A percentile compares a stretch with the other conserved stretches of the same genome.
Evolutionary conservation across 768 basidiomycete species (phyloP).

Genomic region (Termitomyces sp.): DNA sequence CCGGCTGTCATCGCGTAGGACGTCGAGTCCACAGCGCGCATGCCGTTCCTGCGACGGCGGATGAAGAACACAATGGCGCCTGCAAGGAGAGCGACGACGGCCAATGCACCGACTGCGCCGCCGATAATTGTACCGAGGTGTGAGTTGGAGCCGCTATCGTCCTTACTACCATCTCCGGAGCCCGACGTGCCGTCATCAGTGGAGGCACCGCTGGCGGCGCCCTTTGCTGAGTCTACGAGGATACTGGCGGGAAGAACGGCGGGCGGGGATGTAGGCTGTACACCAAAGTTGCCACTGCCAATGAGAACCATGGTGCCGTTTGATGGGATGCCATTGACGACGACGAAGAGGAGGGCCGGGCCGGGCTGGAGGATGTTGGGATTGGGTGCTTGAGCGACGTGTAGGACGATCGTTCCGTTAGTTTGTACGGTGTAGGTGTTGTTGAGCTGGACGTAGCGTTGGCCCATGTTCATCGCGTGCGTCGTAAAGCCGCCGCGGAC

Average conservation of each 20-base stretch:
- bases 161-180: neutral
- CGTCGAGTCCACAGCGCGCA: slow-evolving; percentile 1
- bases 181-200: neutral
- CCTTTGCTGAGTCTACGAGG: slow-evolving; percentile 20
- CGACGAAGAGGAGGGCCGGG: slow-evolving; percentile 79
- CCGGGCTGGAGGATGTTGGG: slow-evolving; percentile 87
- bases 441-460: slow-evolving; percentile 77
- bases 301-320: slow-evolving; percentile 73
- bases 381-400: slow-evolving; percentile 81
- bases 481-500: slow-evolving; percentile 84
- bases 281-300: slow-evolving; percentile 74
- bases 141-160: neutral
- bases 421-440: slow-evolving; percentile 76
- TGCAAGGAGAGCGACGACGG: neutral
- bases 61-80: slow-evolving; percentile 7
- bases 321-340: slow-evolving; percentile 79
- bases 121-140: slow-evolving; percentile 2
- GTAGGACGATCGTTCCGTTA: slow-evolving; percentile 73
- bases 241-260: slow-evolving; percentile 46
- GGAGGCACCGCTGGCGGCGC: neutral
- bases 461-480: slow-evolving; percentile 87
- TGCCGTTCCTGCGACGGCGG: slow-evolving; percentile 35
- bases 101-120: slow-evolving; percentile 1
- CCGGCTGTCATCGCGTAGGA: slow-evolving; percentile 15
- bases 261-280: slow-evolving; percentile 48